phyloP scores from a whole-genome alignment of 192 early-diverging fungal species.

The Podila clonocystis region DNA sequence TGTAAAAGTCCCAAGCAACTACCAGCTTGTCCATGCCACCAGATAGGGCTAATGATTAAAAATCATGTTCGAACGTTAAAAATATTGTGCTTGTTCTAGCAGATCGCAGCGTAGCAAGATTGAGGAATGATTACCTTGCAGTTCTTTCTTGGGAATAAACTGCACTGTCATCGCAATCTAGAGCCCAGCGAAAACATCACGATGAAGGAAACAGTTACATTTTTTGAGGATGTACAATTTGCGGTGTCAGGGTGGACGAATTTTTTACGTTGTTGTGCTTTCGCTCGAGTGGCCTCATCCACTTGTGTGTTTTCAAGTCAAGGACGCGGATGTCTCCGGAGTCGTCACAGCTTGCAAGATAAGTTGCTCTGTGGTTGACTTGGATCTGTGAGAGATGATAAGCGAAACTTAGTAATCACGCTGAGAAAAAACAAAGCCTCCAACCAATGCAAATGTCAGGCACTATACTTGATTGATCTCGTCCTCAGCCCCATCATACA shows the following conservation, averaged over 20 bases:
- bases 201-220: not conserved
- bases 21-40: slow-evolving; percentile 63
- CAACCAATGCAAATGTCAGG: not conserved
- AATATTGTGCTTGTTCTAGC: not conserved
- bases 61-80: not conserved
- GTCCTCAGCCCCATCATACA: slow-evolving; percentile 56
- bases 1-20: slow-evolving; percentile 60
- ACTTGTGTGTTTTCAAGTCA: slow-evolving; percentile 56
- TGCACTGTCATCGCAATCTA: slow-evolving; percentile 63
- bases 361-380: slow-evolving; percentile 57
- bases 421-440: not conserved
- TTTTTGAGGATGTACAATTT: too few relatives aligned
- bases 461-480: slow-evolving; percentile 59
- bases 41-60: slow-evolving; percentile 49
- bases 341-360: slow-evolving; percentile 59
- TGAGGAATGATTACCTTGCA: slow-evolving; percentile 48
- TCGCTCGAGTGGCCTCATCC: slow-evolving; percentile 51
- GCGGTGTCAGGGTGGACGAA: not conserved
- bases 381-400: slow-evolving; percentile 48
- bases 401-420: not conserved
- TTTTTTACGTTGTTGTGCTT: slow-evolving; percentile 56
- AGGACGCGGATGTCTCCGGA: slow-evolving; percentile 57
- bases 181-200: not conserved
- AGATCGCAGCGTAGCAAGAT: not conserved
- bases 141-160: slow-evolving; percentile 56